Evolutionary conservation across 2,329 filamentous ascomycete genomes (phyloP).

Genomic region (Neopestalotiopsis clavispora): DNA sequence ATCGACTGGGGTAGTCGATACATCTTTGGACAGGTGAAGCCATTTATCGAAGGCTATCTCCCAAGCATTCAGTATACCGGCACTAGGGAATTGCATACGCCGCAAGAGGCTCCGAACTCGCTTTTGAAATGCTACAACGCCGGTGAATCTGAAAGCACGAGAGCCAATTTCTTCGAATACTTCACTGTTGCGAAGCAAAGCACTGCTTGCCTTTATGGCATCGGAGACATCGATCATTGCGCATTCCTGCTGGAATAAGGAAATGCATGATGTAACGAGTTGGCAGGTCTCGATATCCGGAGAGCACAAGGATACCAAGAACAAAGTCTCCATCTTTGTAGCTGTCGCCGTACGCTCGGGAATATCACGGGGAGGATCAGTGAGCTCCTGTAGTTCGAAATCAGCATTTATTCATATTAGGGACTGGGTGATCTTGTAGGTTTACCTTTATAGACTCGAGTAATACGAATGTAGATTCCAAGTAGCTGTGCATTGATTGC

Average conservation of each 20-base stretch:
- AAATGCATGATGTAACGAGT: constrained; percentile 65
- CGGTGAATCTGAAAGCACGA: constrained; percentile 68
- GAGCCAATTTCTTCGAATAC: constrained; percentile 68
- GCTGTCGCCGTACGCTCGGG: constrained; percentile 57
- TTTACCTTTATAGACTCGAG: constrained; percentile 54
- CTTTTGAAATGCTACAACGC: constrained; percentile 73
- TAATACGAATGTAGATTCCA: constrained; percentile 59
- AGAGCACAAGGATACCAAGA: constrained; percentile 69
- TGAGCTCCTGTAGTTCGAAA: constrained; percentile 52
- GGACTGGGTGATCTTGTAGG: constrained; percentile 21
- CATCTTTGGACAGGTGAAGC: constrained; percentile 67
- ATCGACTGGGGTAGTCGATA: constrained; percentile 58
- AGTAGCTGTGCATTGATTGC: constrained; percentile 57
- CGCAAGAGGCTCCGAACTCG: constrained; percentile 63
- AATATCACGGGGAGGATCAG: constrained; percentile 57
- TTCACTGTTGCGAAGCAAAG: constrained; percentile 64
- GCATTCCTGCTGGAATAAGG: constrained; percentile 66
- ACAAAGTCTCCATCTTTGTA: constrained; percentile 64
- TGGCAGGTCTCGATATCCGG: constrained; percentile 69
- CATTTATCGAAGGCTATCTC: constrained; percentile 69
- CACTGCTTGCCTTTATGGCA: constrained; percentile 53
- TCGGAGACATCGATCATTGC: constrained; percentile 57
- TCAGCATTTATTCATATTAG: constrained; percentile 18
- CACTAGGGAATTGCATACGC: constrained; percentile 64
- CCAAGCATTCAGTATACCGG: constrained; percentile 72